Conservation (phyloP, 2,329 filamentous ascomycete species). For the Aspergillus versicolor region DNA sequence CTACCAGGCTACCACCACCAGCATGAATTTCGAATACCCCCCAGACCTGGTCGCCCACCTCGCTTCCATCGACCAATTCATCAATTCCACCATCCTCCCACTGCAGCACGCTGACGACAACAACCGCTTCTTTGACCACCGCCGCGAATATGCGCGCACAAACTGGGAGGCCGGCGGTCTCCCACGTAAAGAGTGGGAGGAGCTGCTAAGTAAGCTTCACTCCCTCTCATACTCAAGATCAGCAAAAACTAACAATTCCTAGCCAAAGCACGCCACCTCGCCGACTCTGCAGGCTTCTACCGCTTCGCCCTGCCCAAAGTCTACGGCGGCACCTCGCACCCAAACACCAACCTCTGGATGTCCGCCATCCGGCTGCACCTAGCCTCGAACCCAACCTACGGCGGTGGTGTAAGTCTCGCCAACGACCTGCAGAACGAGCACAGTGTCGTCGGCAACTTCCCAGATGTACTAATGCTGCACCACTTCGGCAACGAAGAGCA, state of each 20-base stretch:
- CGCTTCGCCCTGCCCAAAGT: slow-evolving; percentile 57
- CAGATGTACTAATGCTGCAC: slow-evolving; percentile 61
- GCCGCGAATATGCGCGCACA: slow-evolving; percentile 61
- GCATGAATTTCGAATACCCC: slow-evolving; percentile 59
- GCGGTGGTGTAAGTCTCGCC: slow-evolving; percentile 55
- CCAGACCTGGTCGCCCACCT: slow-evolving; percentile 51
- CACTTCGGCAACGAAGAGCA: slow-evolving; percentile 59
- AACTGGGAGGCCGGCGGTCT: slow-evolving; percentile 60
- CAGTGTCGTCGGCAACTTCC: slow-evolving; percentile 62
- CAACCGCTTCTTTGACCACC: slow-evolving; percentile 65
- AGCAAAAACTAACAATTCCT: neutral
- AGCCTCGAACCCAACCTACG: slow-evolving; percentile 46
- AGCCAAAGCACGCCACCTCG: slow-evolving; percentile 48
- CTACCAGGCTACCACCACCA: slow-evolving; percentile 4
- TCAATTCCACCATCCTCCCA: slow-evolving; percentile 47
- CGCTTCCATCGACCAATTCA: slow-evolving; percentile 56
- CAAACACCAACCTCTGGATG: slow-evolving; percentile 61
- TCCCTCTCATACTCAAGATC: neutral
- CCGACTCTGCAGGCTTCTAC: slow-evolving; percentile 62
- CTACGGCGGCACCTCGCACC: slow-evolving; percentile 50
- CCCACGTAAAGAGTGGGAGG: slow-evolving; percentile 60
- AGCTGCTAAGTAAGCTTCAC: slow-evolving; percentile 31
- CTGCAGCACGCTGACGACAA: slow-evolving; percentile 56
- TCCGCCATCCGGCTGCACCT: slow-evolving; percentile 61
- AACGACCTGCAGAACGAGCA: slow-evolving; percentile 67